Evolutionary conservation across 169 alveolate genomes (phyloP).

Genomic region (Eimeria sp.): DNA sequence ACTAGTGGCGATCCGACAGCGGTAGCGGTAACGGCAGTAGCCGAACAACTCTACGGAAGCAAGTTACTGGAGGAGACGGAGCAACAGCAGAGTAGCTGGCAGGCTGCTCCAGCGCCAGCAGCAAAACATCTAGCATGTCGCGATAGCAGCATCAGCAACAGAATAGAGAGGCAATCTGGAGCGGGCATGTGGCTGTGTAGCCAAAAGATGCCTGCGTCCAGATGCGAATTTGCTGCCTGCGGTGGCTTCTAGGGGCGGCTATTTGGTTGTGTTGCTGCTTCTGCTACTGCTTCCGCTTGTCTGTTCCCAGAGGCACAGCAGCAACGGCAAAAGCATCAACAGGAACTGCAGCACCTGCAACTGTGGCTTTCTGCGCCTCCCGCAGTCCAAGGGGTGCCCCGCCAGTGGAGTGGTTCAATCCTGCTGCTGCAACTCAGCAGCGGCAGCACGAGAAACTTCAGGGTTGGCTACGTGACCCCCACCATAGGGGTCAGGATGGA

Average conservation of each 20-base stretch:
- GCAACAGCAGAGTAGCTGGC: not conserved
- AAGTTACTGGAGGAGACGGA: not conserved
- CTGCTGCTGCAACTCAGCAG: not conserved
- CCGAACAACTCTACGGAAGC: not conserved
- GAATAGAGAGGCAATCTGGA: too few relatives aligned
- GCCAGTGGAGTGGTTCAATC: slow-evolving; percentile 3
- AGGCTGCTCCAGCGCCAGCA: not conserved
- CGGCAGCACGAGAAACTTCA: not conserved
- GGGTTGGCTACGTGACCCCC: not conserved
- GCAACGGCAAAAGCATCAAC: slow-evolving; percentile 3
- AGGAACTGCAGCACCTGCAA: not conserved
- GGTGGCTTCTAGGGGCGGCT: not conserved
- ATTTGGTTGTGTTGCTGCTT: not conserved
- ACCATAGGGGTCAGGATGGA: not conserved
- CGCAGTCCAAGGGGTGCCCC: not conserved
- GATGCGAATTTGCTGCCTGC: not conserved
- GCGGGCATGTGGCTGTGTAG: not conserved
- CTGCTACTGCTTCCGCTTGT: slow-evolving; percentile 27
- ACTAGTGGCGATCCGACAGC: not conserved
- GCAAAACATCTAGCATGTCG: not conserved
- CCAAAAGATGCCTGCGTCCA: not conserved
- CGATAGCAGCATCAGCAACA: too few relatives aligned
- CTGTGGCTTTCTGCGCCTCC: not conserved
- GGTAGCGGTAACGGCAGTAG: not conserved
- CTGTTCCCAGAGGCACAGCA: not conserved